phyloP scores from a whole-genome alignment of 345 rosid genomes.

The Syzygium jambos region DNA sequence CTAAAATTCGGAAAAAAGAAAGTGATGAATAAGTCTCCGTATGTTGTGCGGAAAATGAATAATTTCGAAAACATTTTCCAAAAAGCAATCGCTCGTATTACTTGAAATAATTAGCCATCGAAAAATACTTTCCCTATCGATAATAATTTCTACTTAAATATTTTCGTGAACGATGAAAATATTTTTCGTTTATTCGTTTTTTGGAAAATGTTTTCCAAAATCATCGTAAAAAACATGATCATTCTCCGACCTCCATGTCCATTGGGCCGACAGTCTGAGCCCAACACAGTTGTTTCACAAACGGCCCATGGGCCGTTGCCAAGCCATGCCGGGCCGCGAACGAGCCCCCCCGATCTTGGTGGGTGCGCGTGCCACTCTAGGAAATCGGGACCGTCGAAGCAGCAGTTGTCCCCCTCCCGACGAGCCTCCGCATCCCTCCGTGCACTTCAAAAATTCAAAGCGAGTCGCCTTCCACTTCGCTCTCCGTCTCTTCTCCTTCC shows the following conservation, averaged over 20 bases:
- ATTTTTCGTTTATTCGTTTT: not conserved
- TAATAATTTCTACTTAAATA: not conserved
- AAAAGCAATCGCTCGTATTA: fast-evolving
- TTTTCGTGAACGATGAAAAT: not conserved
- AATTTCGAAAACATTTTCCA: not conserved
- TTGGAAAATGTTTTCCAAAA: not conserved
- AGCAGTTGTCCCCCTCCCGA: not conserved
- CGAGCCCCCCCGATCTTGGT: not conserved
- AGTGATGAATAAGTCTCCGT: fast-evolving
- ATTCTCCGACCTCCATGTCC: not conserved
- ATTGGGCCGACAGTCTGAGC: not conserved
- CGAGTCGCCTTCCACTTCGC: not conserved
- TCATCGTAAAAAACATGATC: not conserved
- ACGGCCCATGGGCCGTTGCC: not conserved
- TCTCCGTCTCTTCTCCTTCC: not conserved
- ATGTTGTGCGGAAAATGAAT: fast-evolving
- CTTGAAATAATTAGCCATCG: not conserved
- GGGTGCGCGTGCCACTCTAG: not conserved
- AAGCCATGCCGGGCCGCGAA: not conserved
- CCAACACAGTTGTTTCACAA: not conserved
- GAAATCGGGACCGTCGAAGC: not conserved
- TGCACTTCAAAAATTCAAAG: not conserved
- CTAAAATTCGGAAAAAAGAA: not conserved
- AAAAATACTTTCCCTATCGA: fast-evolving
- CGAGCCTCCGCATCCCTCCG: not conserved